Evolutionary conservation across 805 yeast species (phyloP), one percentile per base, ranked within the genome.

Genomic region (Tetrapisispora pingtungensis): DNA sequence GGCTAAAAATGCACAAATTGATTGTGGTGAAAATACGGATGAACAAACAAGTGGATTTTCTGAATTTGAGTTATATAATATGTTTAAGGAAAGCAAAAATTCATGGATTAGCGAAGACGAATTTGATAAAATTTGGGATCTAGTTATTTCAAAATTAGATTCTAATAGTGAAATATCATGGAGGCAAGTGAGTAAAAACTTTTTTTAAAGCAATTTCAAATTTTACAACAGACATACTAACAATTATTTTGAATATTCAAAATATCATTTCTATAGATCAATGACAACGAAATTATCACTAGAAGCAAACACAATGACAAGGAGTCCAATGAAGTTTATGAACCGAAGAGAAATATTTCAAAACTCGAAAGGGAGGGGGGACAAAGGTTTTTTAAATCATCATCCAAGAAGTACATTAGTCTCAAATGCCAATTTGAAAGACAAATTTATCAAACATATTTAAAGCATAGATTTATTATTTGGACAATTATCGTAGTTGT

Each of bases 151-250:
- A 31, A 81, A 78, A 53, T 70, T 86, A 49, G 75, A 77, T 49
- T 71, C 68, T 45, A 83, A 81, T 66, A 81, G 84, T 36, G 85
- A 79, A 61, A 72, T 81, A 59, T 77, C 74, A 66, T 82, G 83
- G 75, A 81, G 93, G 84, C 84, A 79, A 74, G 85, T 80, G 73
- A 56, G 59, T 61, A 54, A 44, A 20, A 24, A 24, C 46, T 41
- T 20, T 19, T n/a, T 24, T 24, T n/a, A 33, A 31, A 4, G 15
- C 19, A 20, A 20, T 39, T 24, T 41, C 2, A 17, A 27, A 20
- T 24, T 7, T 17, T 17, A 40, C 13, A 43, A 22, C 22, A 12
- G 30, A 18, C 28, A 40, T 55, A 49, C 56, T 55, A 57, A 56
- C 59, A 44, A 40, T 30, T 33, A 28, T 40, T 36, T 30, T 20